Evolutionary conservation across 768 basidiomycete genomes (phyloP).

Genomic region (Lactarius pseudohatsudake): DNA sequence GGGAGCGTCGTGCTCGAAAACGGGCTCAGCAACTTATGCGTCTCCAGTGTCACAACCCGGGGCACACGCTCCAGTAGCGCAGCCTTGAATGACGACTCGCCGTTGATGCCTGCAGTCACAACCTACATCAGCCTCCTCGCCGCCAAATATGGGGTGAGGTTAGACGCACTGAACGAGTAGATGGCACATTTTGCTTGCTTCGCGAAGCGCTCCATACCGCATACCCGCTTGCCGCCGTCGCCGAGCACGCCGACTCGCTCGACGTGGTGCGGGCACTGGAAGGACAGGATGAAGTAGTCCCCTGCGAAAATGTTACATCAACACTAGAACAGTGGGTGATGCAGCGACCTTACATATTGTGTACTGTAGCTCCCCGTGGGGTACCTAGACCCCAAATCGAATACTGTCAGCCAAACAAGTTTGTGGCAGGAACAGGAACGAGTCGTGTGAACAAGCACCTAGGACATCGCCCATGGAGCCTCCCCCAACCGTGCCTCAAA

Average conservation of each 20-base stretch:
- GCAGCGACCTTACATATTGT: conserved; percentile 5
- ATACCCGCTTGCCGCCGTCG: conserved; percentile 57
- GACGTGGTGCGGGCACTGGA: conserved; percentile 49
- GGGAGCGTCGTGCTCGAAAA: conserved; percentile 40
- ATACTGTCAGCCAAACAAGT: not conserved
- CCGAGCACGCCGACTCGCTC: conserved; percentile 51
- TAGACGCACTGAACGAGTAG: conserved; percentile 47
- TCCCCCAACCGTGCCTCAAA: not conserved
- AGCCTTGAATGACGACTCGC: conserved; percentile 51
- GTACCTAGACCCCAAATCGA: conserved; percentile 9
- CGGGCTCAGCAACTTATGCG: conserved; percentile 32
- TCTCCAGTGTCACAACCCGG: conserved; percentile 40
- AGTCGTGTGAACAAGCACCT: not conserved
- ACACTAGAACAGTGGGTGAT: no score
- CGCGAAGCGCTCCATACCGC: conserved; percentile 44
- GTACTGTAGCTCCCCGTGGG: not conserved
- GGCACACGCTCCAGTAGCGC: conserved; percentile 44
- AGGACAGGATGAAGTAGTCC: conserved; percentile 55
- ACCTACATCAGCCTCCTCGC: conserved; percentile 33
- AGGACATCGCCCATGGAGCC: no score
- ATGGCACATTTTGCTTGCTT: conserved; percentile 47
- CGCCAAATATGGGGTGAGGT: not conserved
- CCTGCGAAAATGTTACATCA: conserved; percentile 25
- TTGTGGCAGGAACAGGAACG: not conserved
- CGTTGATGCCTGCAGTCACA: conserved; percentile 33